Percentiles rank a stretch among this genome's conserved stretches.
Evolutionary conservation across 371 early-diverging fungal genomes (phyloP).

Genomic region (Apophysomyces trapeziformis): DNA sequence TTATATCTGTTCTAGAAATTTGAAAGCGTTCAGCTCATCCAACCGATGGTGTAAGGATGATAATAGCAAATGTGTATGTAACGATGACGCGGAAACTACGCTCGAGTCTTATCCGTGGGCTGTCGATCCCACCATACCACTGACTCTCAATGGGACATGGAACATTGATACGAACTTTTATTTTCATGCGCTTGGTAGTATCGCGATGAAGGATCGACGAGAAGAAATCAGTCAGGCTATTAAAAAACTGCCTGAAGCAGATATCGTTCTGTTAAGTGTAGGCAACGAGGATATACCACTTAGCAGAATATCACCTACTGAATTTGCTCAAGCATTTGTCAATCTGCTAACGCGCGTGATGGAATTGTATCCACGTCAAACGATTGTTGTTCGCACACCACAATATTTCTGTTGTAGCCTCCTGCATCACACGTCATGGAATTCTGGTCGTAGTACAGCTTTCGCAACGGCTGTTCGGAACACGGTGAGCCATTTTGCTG

Average conservation of each 20-base stretch:
- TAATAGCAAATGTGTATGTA: slow-evolving; percentile 24
- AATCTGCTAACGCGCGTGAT: slow-evolving; percentile 23
- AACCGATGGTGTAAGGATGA: slow-evolving; percentile 39
- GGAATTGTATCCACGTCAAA: slow-evolving; percentile 37
- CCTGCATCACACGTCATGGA: slow-evolving; percentile 40
- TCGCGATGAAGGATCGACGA: slow-evolving; percentile 19
- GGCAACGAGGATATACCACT: slow-evolving; percentile 42
- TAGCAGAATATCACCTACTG: slow-evolving; percentile 25
- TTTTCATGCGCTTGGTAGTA: slow-evolving; percentile 28
- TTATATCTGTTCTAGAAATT: slow-evolving; percentile 25
- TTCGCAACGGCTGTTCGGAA: slow-evolving; percentile 37
- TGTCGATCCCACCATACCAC: slow-evolving; percentile 30
- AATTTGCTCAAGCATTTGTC: slow-evolving; percentile 27
- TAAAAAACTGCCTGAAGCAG: slow-evolving; percentile 22
- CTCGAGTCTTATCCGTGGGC: slow-evolving; percentile 32
- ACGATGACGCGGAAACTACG: slow-evolving; percentile 33
- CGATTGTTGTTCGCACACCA: slow-evolving; percentile 43
- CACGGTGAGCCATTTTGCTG: slow-evolving; percentile 12
- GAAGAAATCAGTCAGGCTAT: slow-evolving; percentile 13
- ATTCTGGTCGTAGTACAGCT: slow-evolving; percentile 38
- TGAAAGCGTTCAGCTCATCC: slow-evolving; percentile 36
- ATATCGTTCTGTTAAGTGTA: slow-evolving; percentile 37
- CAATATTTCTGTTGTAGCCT: slow-evolving; percentile 42
- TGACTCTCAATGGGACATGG: slow-evolving; percentile 37
- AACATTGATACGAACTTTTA: slow-evolving; percentile 36